Conservation (phyloP, 768 basidiomycete species). For the Butyriboletus loyo region DNA sequence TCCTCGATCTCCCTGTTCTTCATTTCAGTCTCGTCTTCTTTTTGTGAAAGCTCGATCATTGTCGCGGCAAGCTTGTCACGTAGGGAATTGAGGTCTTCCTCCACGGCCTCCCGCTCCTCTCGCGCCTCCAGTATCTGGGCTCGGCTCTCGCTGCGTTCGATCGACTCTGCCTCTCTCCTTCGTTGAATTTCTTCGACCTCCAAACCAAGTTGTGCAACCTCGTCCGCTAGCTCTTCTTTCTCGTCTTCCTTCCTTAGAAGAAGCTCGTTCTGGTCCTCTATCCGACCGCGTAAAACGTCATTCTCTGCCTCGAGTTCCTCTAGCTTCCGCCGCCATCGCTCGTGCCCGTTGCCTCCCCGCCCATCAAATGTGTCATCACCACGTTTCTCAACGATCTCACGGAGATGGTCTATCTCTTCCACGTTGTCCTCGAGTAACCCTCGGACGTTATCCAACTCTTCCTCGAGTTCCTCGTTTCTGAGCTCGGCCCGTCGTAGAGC, state of each 20-base stretch:
- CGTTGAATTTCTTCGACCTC: constrained; percentile 66
- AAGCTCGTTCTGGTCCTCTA: constrained; percentile 59
- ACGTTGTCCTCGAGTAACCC: constrained; percentile 76
- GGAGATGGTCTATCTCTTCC: constrained; percentile 75
- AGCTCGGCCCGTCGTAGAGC: constrained; percentile 54
- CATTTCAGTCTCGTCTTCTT: constrained; percentile 82
- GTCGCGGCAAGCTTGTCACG: constrained; percentile 77
- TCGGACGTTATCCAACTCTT: constrained; percentile 67
- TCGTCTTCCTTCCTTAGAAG: constrained; percentile 64
- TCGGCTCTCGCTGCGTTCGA: constrained; percentile 73
- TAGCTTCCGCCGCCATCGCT: constrained; percentile 46
- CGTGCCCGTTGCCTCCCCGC: constrained; percentile 38
- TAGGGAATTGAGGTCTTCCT: constrained; percentile 70
- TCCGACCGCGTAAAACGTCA: constrained; percentile 52
- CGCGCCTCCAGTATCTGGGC: constrained; percentile 67
- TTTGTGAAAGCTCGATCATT: constrained; percentile 80
- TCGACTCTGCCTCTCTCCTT: constrained; percentile 56
- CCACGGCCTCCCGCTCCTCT: constrained; percentile 75
- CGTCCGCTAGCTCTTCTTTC: constrained; percentile 65
- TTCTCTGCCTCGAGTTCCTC: constrained; percentile 63
- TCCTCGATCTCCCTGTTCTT: constrained; percentile 78
- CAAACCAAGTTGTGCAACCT: constrained; percentile 58
- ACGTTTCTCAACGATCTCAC: constrained; percentile 61
- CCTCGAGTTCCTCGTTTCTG: constrained; percentile 67
- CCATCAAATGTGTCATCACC: constrained; percentile 43